Evolutionary conservation across 176 grass and related monocot genomes (phyloP), one percentile per base, ranked within the genome.

Genomic region (Hyparrhenia diplandra): DNA sequence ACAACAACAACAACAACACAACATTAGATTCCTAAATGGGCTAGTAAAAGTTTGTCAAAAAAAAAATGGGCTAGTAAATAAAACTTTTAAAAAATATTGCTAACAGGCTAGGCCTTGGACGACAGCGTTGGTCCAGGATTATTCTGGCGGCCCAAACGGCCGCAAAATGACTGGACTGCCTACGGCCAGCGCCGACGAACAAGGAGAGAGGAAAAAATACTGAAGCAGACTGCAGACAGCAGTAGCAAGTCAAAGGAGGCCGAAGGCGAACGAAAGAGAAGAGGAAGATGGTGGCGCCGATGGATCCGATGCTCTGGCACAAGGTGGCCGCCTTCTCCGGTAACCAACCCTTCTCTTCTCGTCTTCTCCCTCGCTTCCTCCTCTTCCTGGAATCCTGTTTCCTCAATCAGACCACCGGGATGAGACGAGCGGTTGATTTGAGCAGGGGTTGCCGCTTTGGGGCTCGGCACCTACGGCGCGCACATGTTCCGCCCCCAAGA

Each of bases 281-380:
- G 64, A 64, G 72, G 65, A 72, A 76, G 64, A 85, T 29, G 88
- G 54, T 67, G 79, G 43, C 46, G 73, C 41, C 35, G 63, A 91
- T 55, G 63, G 62, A 95, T 82, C 90, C 92, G 25, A 88, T 79
- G 84, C 18, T 93, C 24, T 98, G 96, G 96, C 96, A 95, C 78
- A 98, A 91, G 90, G 90, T 93, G 67, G 96, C 95, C 69, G 95
- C 84, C 75, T 82, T 98, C 61, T 98, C 95, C 68, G 92, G 95
- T 98, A 69, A 13, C 24, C 42, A 69, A 24, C 13, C 25, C 35
- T 46, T 27, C 36, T 18, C 67, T 23, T 13, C 36, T 34, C 28
- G 28, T 18, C 18, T n/a, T 30, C 64, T 23, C 30, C 45, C 2
- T 11, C 21, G 12, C 10, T 32, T 20, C 71, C 55, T 23, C 21